Conservation (phyloP, 257 asterid species). For the Jacaranda copaia region DNA sequence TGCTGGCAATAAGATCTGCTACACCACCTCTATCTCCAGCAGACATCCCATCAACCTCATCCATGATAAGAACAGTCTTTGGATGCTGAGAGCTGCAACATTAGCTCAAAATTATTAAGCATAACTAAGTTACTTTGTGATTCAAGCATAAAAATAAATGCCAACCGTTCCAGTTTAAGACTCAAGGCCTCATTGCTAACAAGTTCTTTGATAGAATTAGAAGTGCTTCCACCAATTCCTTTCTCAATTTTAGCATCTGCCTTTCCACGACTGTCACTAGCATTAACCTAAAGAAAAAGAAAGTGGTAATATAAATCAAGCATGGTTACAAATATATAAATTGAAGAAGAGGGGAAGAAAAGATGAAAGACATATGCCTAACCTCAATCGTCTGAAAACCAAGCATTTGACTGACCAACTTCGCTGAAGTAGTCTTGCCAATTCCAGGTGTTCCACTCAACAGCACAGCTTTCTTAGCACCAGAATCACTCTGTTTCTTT, state of each 20-base stretch:
- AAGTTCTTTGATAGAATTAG: slow-evolving; percentile 90
- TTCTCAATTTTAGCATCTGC: slow-evolving; percentile 90
- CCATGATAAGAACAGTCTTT: slow-evolving; percentile 94
- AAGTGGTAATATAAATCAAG: slow-evolving; percentile 14
- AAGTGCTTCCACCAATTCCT: slow-evolving; percentile 96
- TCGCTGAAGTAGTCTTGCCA: slow-evolving; percentile 96
- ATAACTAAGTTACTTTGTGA: slow-evolving; percentile 9
- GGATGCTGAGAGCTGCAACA: slow-evolving; percentile 70
- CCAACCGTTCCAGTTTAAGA: slow-evolving; percentile 71
- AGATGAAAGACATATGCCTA: slow-evolving; percentile 31
- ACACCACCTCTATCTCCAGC: slow-evolving; percentile 99
- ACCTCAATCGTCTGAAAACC: slow-evolving; percentile 95
- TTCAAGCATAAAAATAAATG: slow-evolving; percentile 33
- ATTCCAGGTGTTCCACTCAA: slow-evolving; percentile 97
- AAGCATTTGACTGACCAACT: slow-evolving; percentile 91
- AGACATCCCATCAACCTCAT: slow-evolving; percentile 99
- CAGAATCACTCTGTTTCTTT: slow-evolving; percentile 83
- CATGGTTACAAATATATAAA: neutral
- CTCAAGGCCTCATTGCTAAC: slow-evolving; percentile 80
- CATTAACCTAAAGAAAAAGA: slow-evolving; percentile 76
- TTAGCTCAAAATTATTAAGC: slow-evolving; percentile 31
- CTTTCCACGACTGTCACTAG: slow-evolving; percentile 99
- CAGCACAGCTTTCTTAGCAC: slow-evolving; percentile 88
- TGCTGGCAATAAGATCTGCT: slow-evolving; percentile 97
- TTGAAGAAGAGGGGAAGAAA: slow-evolving; percentile 6